Conservation (phyloP, 192 early-diverging fungal species). For the Coemansia sp. region DNA sequence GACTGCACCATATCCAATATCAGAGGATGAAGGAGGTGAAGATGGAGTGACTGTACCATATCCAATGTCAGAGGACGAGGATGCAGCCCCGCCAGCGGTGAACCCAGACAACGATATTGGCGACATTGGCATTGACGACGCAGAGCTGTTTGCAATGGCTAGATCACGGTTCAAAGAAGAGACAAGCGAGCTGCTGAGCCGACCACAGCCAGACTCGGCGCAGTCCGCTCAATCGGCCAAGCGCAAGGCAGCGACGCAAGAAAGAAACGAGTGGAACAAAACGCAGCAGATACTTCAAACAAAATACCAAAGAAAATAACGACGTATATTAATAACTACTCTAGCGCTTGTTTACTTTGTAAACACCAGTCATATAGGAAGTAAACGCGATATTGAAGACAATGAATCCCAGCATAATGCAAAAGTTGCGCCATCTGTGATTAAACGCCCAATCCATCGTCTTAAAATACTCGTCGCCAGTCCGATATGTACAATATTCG, state of each 20-base stretch:
- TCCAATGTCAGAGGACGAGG: constrained; percentile 2
- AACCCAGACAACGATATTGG: neutral
- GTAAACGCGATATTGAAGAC: constrained; percentile 59
- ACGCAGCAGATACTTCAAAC: neutral
- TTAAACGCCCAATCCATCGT: constrained; percentile 55
- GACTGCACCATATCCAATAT: neutral
- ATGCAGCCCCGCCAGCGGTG: neutral
- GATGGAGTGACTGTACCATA: neutral
- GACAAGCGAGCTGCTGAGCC: constrained; percentile 5
- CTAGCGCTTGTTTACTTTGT: constrained; percentile 50
- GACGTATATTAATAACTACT: neutral
- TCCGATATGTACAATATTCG: constrained; percentile 61
- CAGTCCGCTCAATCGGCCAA: neutral
- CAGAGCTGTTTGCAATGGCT: constrained; percentile 10
- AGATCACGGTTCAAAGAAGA: constrained; percentile 16
- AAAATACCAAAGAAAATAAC: neutral
- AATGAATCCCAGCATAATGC: constrained; percentile 61
- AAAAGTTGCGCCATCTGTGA: constrained; percentile 70
- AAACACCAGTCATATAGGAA: constrained; percentile 33
- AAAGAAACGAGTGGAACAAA: constrained; percentile 3
- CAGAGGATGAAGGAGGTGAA: neutral
- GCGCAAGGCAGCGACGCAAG: neutral
- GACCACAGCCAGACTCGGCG: neutral
- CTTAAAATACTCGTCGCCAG: constrained; percentile 60
- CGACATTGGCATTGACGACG: neutral